Evolutionary conservation across 1,139 yeast genomes (phyloP).

Genomic region (Hemisphaericaspora xylofermentans): DNA sequence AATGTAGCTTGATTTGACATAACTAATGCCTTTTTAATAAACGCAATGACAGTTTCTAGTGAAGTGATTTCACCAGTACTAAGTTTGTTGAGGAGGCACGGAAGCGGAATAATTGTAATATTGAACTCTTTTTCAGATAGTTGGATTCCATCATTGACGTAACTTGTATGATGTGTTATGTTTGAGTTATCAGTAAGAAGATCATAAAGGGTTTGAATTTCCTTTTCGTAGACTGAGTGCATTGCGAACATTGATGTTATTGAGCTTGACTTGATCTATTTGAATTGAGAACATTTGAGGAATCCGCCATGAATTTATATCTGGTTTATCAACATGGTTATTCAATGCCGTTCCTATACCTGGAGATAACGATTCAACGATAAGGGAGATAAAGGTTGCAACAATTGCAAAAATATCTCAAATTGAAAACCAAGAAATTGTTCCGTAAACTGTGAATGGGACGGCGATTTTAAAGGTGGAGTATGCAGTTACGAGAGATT

Average conservation of each 20-base stretch:
- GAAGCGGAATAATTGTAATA: constrained; percentile 8
- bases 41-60: constrained; percentile 14
- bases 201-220: not conserved
- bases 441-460: not conserved
- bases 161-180: not conserved
- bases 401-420: too few species aligned
- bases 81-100: constrained; percentile 8
- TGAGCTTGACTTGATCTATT: not conserved
- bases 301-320: not conserved
- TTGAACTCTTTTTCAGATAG: constrained; percentile 40
- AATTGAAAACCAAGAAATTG: not conserved
- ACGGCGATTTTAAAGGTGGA: not conserved
- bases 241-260: not conserved
- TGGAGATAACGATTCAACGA: not conserved
- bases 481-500: not conserved
- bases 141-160: constrained; percentile 4
- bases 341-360: not conserved
- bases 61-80: constrained; percentile 12
- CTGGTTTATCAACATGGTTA: not conserved
- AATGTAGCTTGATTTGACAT: constrained; percentile 3
- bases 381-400: too few species aligned
- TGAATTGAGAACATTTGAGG: not conserved
- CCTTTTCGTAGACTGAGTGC: not conserved
- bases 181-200: not conserved
- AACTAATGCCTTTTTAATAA: constrained; percentile 25